phyloP scores from a whole-genome alignment of 1,284 basidiomycete species.

The Mycena sp. region DNA sequence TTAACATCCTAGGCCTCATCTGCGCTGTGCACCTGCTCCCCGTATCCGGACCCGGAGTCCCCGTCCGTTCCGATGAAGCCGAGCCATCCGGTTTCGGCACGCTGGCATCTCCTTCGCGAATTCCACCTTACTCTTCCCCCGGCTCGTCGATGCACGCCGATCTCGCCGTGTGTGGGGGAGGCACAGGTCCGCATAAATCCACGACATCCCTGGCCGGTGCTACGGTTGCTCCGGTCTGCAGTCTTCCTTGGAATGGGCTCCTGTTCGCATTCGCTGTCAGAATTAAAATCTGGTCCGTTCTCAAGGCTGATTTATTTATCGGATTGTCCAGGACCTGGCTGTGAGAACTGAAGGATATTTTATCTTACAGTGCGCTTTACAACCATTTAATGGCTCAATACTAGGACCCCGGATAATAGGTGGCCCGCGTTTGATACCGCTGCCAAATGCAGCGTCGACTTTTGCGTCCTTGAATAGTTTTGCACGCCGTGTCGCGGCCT shows the following conservation, averaged over 20 bases:
- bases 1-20: conserved; percentile 59
- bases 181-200: too few relatives aligned
- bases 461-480: too few relatives aligned
- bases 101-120: too few relatives aligned
- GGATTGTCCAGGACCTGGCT: conserved; percentile 71
- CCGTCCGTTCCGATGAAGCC: conserved; percentile 14
- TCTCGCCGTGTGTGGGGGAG: too few relatives aligned
- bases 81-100: too few relatives aligned
- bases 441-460: too few relatives aligned
- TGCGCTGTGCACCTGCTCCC: conserved; percentile 73
- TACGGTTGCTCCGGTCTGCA: conserved; percentile 69
- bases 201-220: conserved; percentile 68
- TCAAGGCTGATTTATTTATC: background rate
- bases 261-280: conserved; percentile 79
- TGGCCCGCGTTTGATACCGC: too few relatives aligned
- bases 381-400: too few relatives aligned
- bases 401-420: too few relatives aligned
- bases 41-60: conserved; percentile 36
- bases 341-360: conserved; percentile 75
- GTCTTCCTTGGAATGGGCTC: conserved; percentile 68
- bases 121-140: too few relatives aligned
- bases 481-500: too few relatives aligned
- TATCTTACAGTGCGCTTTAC: conserved; percentile 54
- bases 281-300: conserved; percentile 24
- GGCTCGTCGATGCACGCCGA: too few relatives aligned